Conservation (phyloP, 2,329 filamentous ascomycete genomes). For the Monilinia aucupariae region DNA sequence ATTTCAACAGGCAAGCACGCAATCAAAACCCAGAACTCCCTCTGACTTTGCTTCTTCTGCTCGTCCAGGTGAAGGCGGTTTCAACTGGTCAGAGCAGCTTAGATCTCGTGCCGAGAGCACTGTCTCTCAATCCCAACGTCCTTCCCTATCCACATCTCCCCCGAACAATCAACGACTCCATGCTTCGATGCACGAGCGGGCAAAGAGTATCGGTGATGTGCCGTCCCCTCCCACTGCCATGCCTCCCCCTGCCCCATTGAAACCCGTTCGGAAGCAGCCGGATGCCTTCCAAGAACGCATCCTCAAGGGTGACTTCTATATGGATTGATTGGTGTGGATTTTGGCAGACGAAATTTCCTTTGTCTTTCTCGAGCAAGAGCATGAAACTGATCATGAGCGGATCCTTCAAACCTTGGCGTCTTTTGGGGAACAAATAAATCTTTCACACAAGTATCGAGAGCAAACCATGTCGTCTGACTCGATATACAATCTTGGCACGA, state of each 20-base stretch:
- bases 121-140: constrained; percentile 48
- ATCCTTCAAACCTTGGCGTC: background rate
- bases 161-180: constrained; percentile 37
- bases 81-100: constrained; percentile 96
- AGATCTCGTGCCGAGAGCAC: constrained; percentile 84
- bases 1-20: constrained; percentile 50
- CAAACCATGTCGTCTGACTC: background rate
- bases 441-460: background rate
- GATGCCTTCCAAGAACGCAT: constrained; percentile 97
- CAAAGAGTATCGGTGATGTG: constrained; percentile 65
- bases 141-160: constrained; percentile 51
- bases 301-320: constrained; percentile 95
- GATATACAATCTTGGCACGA: background rate
- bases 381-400: background rate
- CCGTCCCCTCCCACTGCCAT: constrained; percentile 46
- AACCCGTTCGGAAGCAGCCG: constrained; percentile 55
- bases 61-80: constrained; percentile 77
- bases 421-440: background rate
- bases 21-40: constrained; percentile 51
- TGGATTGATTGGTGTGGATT: constrained; percentile 58
- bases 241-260: constrained; percentile 41
- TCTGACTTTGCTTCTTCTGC: constrained; percentile 59
- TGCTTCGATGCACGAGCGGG: constrained; percentile 51
- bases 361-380: constrained; percentile 2
- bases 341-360: background rate